Evolutionary conservation across 2,329 filamentous ascomycete species (phyloP), one percentile per base, ranked within the genome.

Genomic region (Coniochaeta prunicola): DNA sequence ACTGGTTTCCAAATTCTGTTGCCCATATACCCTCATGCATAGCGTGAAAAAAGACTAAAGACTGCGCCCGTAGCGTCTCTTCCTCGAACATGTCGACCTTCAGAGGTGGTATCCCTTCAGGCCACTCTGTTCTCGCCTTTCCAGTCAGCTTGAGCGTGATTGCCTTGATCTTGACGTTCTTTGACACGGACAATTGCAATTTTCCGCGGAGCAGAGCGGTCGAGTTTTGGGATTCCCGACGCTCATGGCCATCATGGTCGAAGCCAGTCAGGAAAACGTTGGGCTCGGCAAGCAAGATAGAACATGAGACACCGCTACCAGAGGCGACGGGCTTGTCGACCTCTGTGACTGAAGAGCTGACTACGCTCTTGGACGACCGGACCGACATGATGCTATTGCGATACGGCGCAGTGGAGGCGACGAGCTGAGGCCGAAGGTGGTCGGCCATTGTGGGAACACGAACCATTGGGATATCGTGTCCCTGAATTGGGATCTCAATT

Each of bases 151-250:
- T 93, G 57, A 99, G 79, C 6, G 89, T 92, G 26, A 99, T 84
- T 4, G 91, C 88, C 77, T 96, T 97, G 64, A 99, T 87, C 74
- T 99, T 99, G 53, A 92, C 86, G 64, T 90, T 89, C 70, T 97
- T 97, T 53, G 89, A 87, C 13, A 97, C 83, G 60, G 88, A 88
- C 40, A 99, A 71, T 66, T 90, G 88, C 59, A 99, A 74, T 64
- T 87, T 92, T 19, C 94, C 94, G 59, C 94, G 84, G 15, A 99
- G 79, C 69, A 99, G 87, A 1, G 92, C 90, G 7, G 91, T 93
- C 58, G 70, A 76, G 65, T 82, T 88, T 56, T 85, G 80, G 2
- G 82, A 80, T 12, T 85, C 81, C 53, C 76, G 74, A 7, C 74
- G 71, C 8, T 73, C 70, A 65, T 82, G 80, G 54, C 87, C 84